Evolutionary conservation across 345 rosid species (phyloP).

Genomic region (Laguncularia racemosa): DNA sequence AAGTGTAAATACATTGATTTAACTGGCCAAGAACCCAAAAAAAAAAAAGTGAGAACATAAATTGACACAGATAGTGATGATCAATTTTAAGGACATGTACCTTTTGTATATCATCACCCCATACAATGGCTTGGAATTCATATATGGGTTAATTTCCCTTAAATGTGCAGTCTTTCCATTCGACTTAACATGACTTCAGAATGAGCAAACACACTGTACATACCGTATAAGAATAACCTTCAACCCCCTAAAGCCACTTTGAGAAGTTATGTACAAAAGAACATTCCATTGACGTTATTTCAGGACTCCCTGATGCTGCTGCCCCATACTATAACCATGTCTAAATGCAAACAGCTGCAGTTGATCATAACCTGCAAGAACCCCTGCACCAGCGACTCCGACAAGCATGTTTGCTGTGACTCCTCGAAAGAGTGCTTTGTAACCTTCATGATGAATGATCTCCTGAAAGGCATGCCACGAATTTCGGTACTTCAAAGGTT

Average conservation of each 20-base stretch:
- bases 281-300: constrained; percentile 15
- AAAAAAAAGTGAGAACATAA: no score
- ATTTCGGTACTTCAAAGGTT: constrained; percentile 51
- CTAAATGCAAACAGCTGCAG: constrained; percentile 57
- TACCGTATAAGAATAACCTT: no score
- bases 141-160: no score
- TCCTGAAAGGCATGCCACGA: constrained; percentile 57
- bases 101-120: no score
- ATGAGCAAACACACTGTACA: no score
- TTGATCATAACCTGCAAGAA: constrained; percentile 86
- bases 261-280: constrained; percentile 3
- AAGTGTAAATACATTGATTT: no score
- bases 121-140: no score
- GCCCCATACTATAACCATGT: constrained; percentile 29
- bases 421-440: constrained; percentile 59
- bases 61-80: no score
- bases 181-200: no score
- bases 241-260: not conserved
- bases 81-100: no score
- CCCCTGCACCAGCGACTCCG: constrained; percentile 96
- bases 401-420: constrained; percentile 90
- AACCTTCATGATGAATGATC: constrained; percentile 63
- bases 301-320: constrained; percentile 23
- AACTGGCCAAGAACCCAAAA: no score
- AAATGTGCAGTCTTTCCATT: no score